phyloP scores from a whole-genome alignment of 208 protist species.

The Acanthamoeba lenticulata region DNA sequence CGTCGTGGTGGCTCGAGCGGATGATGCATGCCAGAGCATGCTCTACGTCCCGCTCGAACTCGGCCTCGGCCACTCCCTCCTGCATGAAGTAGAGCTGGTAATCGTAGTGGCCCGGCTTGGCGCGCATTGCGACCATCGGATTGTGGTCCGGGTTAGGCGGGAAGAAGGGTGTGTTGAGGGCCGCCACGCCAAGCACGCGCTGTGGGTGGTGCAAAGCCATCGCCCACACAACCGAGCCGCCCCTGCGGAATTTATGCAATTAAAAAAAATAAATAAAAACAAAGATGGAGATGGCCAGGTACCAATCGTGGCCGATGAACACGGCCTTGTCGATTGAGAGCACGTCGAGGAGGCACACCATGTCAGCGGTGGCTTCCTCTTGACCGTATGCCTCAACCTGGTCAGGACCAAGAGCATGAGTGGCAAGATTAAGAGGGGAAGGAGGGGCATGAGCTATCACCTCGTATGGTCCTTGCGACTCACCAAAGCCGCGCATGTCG shows the following conservation, averaged over 20 bases:
- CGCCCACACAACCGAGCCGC: constrained; percentile 42
- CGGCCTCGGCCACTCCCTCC: background rate
- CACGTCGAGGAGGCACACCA: background rate
- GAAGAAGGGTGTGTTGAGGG: constrained; percentile 38
- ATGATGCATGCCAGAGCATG: background rate
- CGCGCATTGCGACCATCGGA: background rate
- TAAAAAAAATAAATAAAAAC: background rate
- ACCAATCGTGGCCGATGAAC: constrained; percentile 66
- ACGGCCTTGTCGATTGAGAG: background rate
- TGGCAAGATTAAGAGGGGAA: background rate
- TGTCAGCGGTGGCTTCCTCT: background rate
- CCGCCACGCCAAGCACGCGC: constrained; percentile 21
- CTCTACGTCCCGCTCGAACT: background rate
- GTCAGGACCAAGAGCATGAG: background rate
- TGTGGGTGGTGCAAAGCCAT: constrained; percentile 22
- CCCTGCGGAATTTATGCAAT: background rate
- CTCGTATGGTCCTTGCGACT: background rate
- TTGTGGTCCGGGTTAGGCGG: background rate
- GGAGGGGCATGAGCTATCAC: background rate
- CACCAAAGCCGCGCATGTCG: constrained; percentile 38
- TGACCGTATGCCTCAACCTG: background rate
- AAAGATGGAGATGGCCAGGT: background rate
- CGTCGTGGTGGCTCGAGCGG: background rate
- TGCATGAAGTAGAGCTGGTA: constrained; percentile 70
- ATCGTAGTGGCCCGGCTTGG: constrained; percentile 31